Evolutionary conservation across 2,329 filamentous ascomycete species (phyloP).

Genomic region (Sarocladium kiliense): DNA sequence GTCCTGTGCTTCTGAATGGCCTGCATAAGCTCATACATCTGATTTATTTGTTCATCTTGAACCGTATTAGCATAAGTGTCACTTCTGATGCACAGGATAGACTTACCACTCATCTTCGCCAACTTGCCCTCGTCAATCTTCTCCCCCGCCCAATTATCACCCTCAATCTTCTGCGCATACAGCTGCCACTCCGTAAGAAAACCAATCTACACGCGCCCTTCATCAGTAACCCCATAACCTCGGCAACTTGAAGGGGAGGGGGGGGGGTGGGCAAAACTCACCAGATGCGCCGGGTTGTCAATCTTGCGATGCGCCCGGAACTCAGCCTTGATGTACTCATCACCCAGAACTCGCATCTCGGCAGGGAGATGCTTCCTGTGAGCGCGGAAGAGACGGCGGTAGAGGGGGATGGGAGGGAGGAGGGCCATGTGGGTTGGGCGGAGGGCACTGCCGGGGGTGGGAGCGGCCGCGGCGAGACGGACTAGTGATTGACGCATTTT

Average conservation of each 20-base stretch:
- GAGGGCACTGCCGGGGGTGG: constrained; percentile 23
- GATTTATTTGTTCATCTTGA: constrained; percentile 83
- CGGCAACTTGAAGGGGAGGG: neutral
- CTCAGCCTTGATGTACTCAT: constrained; percentile 89
- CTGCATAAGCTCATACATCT: constrained; percentile 91
- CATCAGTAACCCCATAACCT: neutral
- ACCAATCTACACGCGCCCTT: constrained; percentile 63
- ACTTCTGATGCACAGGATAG: neutral
- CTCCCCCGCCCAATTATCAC: constrained; percentile 77
- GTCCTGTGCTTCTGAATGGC: constrained; percentile 51
- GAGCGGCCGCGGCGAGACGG: constrained; percentile 32
- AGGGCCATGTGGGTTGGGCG: constrained; percentile 54
- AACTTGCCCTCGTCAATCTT: constrained; percentile 80
- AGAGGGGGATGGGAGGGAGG: constrained; percentile 82
- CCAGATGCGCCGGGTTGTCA: constrained; percentile 89
- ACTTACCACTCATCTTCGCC: constrained; percentile 88
- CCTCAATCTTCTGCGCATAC: constrained; percentile 89
- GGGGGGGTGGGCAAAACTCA: constrained; percentile 36
- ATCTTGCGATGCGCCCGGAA: constrained; percentile 78
- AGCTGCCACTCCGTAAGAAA: constrained; percentile 96
- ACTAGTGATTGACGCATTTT: constrained; percentile 22
- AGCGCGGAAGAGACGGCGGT: constrained; percentile 78
- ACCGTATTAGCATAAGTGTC: neutral
- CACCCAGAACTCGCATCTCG: constrained; percentile 77
- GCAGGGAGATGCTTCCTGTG: constrained; percentile 73